Evolutionary conservation across 352 stramenopile species (phyloP), one percentile per base, ranked within the genome.

Genomic region (Thraustochytrium aureum): DNA sequence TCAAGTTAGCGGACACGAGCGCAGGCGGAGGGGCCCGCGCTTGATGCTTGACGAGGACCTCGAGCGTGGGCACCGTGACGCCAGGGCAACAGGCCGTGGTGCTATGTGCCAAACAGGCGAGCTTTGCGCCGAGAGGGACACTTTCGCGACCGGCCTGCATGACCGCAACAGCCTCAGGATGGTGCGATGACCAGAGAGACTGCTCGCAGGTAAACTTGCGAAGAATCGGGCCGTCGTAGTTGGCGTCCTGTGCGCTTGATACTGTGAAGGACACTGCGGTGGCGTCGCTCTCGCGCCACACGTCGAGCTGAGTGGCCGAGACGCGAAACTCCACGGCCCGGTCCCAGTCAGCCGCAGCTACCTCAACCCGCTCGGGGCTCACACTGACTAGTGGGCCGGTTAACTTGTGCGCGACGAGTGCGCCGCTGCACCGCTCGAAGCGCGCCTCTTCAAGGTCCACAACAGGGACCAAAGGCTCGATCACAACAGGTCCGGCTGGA

Each of bases 171-270:
- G 61, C 42, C 12, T 61, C 42, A 6, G 64, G 41, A 38, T 74
- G 64, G 17, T 37, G 39, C 62, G 33, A 37, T 26, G 38, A 37
- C 66, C 66, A 75, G 20, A 14, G 26, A 22, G 42, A 74, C 4
- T 6, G 4, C 47, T 67, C 69, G 41, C 69, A 79, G 6, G 22
- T 74, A 5, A 39, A 32, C 14, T 47, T 32, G 5, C 69, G 69
- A 32, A 79, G 41, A 20, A 79, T n/a, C 39, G 69, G 22, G 4
- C 69, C 59, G 14, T 79, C 35, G 69, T 79, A 79, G 32, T 79
- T 67, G 7, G 10, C 7, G 56, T 79, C 69, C 26, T 17, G 17
- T 35, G n/a, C 56, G 41, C 69, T 79, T 4, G 50, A 52, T 17
- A 79, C 56, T 35, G 39, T 47, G 26, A 79, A 79, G 54, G 20